These are phyloP conservation scores for Pseudodiploospora longispora DNA, from an alignment of 2,329 filamentous ascomycete species.

Conservation along the genomic window DNA sequence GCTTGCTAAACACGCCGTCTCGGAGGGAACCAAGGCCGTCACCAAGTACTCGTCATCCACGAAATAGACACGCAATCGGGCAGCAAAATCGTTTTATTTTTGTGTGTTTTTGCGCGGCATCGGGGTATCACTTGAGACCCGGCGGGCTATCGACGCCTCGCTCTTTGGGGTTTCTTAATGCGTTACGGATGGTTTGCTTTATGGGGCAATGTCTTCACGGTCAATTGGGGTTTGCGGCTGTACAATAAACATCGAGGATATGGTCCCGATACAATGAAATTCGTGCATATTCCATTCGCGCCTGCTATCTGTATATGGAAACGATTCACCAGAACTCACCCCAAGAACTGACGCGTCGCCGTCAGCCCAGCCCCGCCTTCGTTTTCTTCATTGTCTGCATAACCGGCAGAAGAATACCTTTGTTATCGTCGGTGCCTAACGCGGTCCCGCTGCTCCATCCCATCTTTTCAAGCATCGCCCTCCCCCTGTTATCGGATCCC, in stretches of 20 bases:
- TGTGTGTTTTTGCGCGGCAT: constrained; percentile 47
- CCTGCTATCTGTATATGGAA: background rate
- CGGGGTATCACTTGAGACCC: constrained; percentile 48
- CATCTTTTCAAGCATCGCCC: constrained; percentile 92
- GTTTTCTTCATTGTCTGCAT: constrained; percentile 78
- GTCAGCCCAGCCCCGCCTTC: constrained; percentile 63
- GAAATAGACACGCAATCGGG: constrained; percentile 67
- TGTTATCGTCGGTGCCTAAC: constrained; percentile 72
- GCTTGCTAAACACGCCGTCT: constrained; percentile 98
- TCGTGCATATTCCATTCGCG: constrained; percentile 42
- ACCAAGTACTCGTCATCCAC: constrained; percentile 99
- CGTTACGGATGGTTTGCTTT: constrained; percentile 65
- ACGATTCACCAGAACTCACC: background rate
- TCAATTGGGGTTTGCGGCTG: constrained; percentile 63
- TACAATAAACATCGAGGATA: constrained; percentile 63
- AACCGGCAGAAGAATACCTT: constrained; percentile 81
- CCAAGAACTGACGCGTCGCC: constrained; percentile 29
- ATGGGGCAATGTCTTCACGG: constrained; percentile 62
- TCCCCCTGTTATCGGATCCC: constrained; percentile 71
- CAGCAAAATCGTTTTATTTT: constrained; percentile 1
- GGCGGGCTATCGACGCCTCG: constrained; percentile 25
- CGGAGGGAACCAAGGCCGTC: constrained; percentile 98
- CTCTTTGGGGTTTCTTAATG: constrained; percentile 56
- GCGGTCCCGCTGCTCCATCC: constrained; percentile 86
- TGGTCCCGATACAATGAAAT: constrained; percentile 53